These are phyloP conservation scores for Trametes villosa DNA, from an alignment of 768 basidiomycete genomes.

Conservation along the genomic window DNA sequence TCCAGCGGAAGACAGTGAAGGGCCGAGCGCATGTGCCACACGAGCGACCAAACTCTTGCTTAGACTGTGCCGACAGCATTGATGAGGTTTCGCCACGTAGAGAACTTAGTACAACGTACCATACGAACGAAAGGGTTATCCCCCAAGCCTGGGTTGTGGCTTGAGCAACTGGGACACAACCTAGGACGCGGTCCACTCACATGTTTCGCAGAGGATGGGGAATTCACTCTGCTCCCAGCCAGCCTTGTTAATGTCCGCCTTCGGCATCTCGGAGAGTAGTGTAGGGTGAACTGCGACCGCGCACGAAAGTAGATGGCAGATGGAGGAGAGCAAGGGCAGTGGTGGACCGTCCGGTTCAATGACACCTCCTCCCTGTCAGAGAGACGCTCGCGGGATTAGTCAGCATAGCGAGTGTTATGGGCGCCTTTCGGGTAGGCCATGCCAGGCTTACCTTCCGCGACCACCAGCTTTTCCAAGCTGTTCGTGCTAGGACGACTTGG, in stretches of 20 bases:
- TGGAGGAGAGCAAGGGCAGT: neutral
- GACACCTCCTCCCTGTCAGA: too few relatives aligned
- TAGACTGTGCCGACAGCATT: constrained; percentile 62
- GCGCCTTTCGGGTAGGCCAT: too few relatives aligned
- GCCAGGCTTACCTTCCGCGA: too few relatives aligned
- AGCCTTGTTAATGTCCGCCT: constrained; percentile 93
- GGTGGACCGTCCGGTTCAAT: too few relatives aligned
- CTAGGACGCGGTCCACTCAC: constrained; percentile 46
- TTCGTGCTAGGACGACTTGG: too few relatives aligned
- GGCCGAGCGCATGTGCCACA: constrained; percentile 98
- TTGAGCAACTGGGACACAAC: neutral
- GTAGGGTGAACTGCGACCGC: neutral
- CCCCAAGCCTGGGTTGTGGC: constrained; percentile 64
- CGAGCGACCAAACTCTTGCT: constrained; percentile 94
- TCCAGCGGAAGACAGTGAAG: constrained; percentile 98
- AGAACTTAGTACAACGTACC: constrained; percentile 54
- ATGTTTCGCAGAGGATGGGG: constrained; percentile 92
- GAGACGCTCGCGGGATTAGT: too few relatives aligned
- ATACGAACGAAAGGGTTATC: constrained; percentile 93
- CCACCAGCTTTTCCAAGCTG: too few relatives aligned
- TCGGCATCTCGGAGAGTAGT: constrained; percentile 52
- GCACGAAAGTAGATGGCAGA: neutral
- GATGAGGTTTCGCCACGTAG: neutral
- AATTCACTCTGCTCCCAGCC: constrained; percentile 95
- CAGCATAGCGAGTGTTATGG: too few relatives aligned